Conservation (phyloP, 2,329 filamentous ascomycete genomes). For the Myriosclerotinia duriaeana region DNA sequence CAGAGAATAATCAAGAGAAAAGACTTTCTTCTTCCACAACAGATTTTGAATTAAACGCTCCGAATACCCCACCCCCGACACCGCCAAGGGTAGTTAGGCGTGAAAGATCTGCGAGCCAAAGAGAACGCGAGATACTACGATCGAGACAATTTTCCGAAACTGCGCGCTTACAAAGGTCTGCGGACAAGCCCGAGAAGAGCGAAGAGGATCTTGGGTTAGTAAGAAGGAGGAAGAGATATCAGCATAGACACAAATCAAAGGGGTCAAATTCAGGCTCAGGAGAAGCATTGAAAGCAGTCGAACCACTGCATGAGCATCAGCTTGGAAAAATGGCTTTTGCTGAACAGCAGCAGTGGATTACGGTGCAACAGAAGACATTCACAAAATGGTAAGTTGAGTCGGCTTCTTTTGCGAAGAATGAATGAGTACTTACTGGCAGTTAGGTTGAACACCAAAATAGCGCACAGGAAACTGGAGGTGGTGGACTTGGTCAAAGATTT, state of each 20-base stretch:
- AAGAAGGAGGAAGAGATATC: slow-evolving; percentile 22
- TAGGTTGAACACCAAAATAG: slow-evolving; percentile 95
- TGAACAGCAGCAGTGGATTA: slow-evolving; percentile 67
- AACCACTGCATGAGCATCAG: slow-evolving; percentile 39
- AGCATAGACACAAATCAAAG: slow-evolving; percentile 20
- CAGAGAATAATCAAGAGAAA: slow-evolving; percentile 10
- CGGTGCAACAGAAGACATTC: slow-evolving; percentile 97
- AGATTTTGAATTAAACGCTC: slow-evolving; percentile 21
- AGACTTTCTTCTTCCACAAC: slow-evolving; percentile 21
- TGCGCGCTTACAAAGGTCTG: slow-evolving; percentile 22
- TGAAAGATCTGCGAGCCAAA: slow-evolving; percentile 24
- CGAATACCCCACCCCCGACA: slow-evolving; percentile 23
- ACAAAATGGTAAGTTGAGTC: slow-evolving; percentile 75
- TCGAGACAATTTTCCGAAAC: slow-evolving; percentile 25
- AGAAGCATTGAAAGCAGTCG: slow-evolving; percentile 37
- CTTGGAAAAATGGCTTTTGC: slow-evolving; percentile 59
- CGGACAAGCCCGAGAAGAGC: not conserved
- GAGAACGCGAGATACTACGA: slow-evolving; percentile 19
- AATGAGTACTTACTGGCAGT: slow-evolving; percentile 23
- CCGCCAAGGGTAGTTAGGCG: slow-evolving; percentile 20
- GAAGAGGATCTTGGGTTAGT: slow-evolving; percentile 13
- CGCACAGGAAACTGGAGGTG: slow-evolving; percentile 73
- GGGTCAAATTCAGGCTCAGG: slow-evolving; percentile 23
- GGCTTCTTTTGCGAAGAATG: slow-evolving; percentile 14
- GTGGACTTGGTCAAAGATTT: slow-evolving; percentile 86